Evolutionary conservation across 2,329 filamentous ascomycete genomes (phyloP).

Genomic region (Pseudocercospora pini-densiflorae): DNA sequence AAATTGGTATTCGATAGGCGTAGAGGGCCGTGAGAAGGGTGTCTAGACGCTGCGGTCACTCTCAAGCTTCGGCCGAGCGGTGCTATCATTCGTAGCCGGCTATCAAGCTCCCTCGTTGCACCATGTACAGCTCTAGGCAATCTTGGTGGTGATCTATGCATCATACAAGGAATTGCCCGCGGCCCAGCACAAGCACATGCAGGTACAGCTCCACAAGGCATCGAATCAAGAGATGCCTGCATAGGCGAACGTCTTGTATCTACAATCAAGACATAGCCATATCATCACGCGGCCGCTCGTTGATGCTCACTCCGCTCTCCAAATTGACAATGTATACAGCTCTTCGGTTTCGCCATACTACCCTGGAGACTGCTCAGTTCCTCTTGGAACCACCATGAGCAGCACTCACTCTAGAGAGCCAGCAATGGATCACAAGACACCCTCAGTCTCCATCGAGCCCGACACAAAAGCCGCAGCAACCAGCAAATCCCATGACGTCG

Average conservation of each 20-base stretch:
- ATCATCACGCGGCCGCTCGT: background rate
- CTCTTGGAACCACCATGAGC: background rate
- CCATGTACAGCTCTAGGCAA: too few species aligned
- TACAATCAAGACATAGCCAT: background rate
- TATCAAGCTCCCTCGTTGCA: background rate
- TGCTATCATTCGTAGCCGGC: background rate
- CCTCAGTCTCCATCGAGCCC: conserved; percentile 5
- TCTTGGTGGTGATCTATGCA: background rate
- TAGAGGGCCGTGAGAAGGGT: background rate
- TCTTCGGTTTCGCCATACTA: background rate
- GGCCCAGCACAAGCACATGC: background rate
- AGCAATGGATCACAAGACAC: background rate
- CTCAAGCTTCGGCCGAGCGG: background rate
- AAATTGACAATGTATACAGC: background rate
- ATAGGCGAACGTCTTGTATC: background rate
- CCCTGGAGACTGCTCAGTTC: too few species aligned
- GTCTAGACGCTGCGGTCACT: background rate
- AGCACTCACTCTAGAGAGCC: background rate
- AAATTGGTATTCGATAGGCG: conserved; percentile 17
- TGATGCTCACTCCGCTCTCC: background rate
- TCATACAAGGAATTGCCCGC: background rate
- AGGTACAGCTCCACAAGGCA: background rate
- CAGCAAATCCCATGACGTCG: conserved; percentile 13
- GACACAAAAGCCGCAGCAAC: background rate
- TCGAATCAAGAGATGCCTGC: background rate